Evolutionary conservation across 768 basidiomycete genomes (phyloP), one percentile per base, ranked within the genome.

Genomic region (Mycena crocata): DNA sequence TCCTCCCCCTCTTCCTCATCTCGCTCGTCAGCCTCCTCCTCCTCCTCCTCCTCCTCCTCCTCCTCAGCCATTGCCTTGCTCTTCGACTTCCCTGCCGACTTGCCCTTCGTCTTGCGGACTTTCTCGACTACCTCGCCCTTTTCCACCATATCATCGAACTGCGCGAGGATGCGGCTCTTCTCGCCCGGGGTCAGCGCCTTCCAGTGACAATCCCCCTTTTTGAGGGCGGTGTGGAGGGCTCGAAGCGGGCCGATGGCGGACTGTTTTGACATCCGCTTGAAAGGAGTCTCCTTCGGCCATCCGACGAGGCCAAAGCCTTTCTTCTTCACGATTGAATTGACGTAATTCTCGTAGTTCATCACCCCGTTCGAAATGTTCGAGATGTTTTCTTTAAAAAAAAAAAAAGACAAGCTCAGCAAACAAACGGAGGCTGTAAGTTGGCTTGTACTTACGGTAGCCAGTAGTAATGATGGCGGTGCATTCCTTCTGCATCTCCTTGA

Each of bases 301-400:
- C 71, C 72, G 40, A 69, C 42, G 31, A 73, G 57, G 35, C 50
- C 57, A 13, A 73, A 68, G 19, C 54, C 34, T 26, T 64, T 48
- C 8, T 54, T 67, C 23, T 46, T 23, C 7, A 73, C 52, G 31
- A 73, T 63, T 2, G 59, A 7, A 3, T 32, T 62, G 48, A 70
- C 35, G 35, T 73, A 73, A 46, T 58, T 66, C 1, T 37, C 57
- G 49, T 70, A 72, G 45, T 68, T 68, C 72, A 73, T 72, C 5
- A 19, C 35, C 1, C 54, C 48, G 5, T 62, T 61, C 9, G 34
- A 44, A 14, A 39, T 54, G 23, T 37, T 23, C 1, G 50, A 44
- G 17, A 67, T 44, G 0, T n/a, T 35, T 39, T 9, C 23, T 51
- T 30, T 14, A 3, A 42, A 28, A 19, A 17, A 6, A n/a, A 2